Base-by-base conservation (phyloP, 2,329 filamentous ascomycete genomes). In the Trichoderma sp. region DNA sequence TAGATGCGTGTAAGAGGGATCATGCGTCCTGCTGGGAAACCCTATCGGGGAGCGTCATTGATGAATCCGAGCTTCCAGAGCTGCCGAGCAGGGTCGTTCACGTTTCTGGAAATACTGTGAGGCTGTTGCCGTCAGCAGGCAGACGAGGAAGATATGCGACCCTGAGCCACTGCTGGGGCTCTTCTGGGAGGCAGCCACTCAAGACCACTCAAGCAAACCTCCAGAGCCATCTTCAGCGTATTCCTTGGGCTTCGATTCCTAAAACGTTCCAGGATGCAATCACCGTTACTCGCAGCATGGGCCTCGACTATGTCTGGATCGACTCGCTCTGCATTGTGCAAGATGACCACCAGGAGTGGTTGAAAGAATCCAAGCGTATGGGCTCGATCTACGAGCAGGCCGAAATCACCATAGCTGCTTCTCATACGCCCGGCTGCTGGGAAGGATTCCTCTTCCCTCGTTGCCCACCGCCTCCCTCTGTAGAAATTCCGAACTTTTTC, bases 321-420 rank as follows among this genome's bases (percentile, higher is more conserved):
- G 67, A 68, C 44, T 68, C 67, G 12, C 61, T 68, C 2, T 68
- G 67, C 44, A 69, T 69, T 44, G 57, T 69, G 26, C 67, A 69
- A 47, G 67, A 69, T 28, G 67, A 67, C 21, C 56, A 60, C 3
- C 64, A 65, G 4, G 67, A 69, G 45, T 68, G 67, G 67, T 17
- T 66, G 9, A 19, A 41, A 17, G 67, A 69, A 19, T 63, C 67
- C 15, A 56, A 60, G 9, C 63, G 66, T 26, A 69, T 69, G 67
- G 67, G 66, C 12, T 65, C 64, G 17, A 68, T 68, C 28, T 69
- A 69, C 12, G 66, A 67, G 15, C 61, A 66, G 12, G 61, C 69
- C 7, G 69, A 71, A 19, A 43, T 70, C 7, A 71, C 69, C 1
- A 66, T 71, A 10, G 66, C 69, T 1, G 70, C 69, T 15, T 67